Conservation (phyloP, 306 rosid genomes). For the Cicer judaicum region DNA sequence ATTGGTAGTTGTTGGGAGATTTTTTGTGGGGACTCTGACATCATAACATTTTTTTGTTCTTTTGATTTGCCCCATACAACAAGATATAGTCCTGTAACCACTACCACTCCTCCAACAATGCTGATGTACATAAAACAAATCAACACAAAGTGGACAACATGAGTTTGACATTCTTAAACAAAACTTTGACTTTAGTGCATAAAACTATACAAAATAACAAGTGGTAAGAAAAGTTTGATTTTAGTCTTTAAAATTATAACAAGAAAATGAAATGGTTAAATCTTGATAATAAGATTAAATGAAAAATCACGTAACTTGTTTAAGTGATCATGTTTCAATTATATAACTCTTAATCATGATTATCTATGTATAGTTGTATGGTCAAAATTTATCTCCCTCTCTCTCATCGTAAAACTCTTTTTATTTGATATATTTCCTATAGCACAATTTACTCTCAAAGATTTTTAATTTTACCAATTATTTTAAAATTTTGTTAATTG, state of each 20-base stretch:
- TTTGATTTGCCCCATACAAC: constrained; percentile 55
- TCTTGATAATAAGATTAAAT: too few species aligned
- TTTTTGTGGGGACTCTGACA: constrained; percentile 32
- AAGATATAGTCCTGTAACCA: constrained; percentile 47
- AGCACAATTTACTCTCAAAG: too few species aligned
- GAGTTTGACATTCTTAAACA: neutral
- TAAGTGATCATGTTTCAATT: too few species aligned
- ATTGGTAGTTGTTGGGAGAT: constrained; percentile 39
- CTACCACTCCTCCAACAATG: constrained; percentile 47
- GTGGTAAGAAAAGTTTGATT: neutral
- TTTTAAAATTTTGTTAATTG: too few species aligned
- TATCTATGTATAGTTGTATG: too few species aligned
- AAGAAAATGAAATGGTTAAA: too few species aligned
- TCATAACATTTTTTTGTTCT: constrained; percentile 22
- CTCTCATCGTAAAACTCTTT: too few species aligned
- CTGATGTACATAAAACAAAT: constrained; percentile 35
- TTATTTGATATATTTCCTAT: too few species aligned
- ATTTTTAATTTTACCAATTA: neutral
- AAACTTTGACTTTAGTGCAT: neutral
- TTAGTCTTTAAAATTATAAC: neutral
- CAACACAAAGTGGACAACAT: neutral
- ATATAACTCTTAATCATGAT: too few species aligned
- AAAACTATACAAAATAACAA: neutral
- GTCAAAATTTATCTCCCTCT: too few species aligned
- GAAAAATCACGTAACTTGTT: too few species aligned